Base-by-base conservation (phyloP, 2,329 filamentous ascomycete genomes). In the Elsinoe ampelina region DNA sequence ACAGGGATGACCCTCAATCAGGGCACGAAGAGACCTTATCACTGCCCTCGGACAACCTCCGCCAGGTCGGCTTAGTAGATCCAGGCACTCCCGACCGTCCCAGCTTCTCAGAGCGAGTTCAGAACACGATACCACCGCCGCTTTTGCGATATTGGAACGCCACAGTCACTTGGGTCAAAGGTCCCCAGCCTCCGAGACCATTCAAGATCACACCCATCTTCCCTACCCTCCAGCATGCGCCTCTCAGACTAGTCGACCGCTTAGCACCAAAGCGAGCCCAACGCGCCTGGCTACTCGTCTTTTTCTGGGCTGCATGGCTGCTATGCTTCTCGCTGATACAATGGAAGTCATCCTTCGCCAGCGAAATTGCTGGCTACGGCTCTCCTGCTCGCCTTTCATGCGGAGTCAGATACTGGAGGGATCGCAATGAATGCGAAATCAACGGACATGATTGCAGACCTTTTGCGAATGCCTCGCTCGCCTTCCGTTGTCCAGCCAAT, bases 371-470 rank as follows among this genome's bases (percentile, higher is more conserved):
- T 12, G 83, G 80, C 48, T 87, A 85, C 73, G 87, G 86, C 13
- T 75, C 73, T 45, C 86, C 87, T 0, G 75, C 79, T 56, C 76
- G 78, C 55, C 80, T 92, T 42, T 75, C 80, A 30, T 93, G 88
- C 68, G 80, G 79, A 11, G 77, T 80, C 55, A 79, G 83, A 12
- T 88, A 87, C 66, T 93, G 87, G 86, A 70, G 66, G 41, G 74
- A 82, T 36, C 84, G 82, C 34, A 91, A 90, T 65, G 73, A 73
- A 11, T 93, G 88, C 67, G 87, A 87, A 0, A 65, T 92, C 12
- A 83, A 92, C 62, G 88, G 88, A 5, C 81, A 83, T 59, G 75
- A 82, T 54, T 93, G 88, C 65, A 81, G 87, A 7, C 88, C 88
- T 0, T 93, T 93, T 65, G 80, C 79, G 58, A 84, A 83, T 61